Evolutionary conservation across 192 early-diverging fungal species (phyloP).

Genomic region (Entomortierella parvispora): DNA sequence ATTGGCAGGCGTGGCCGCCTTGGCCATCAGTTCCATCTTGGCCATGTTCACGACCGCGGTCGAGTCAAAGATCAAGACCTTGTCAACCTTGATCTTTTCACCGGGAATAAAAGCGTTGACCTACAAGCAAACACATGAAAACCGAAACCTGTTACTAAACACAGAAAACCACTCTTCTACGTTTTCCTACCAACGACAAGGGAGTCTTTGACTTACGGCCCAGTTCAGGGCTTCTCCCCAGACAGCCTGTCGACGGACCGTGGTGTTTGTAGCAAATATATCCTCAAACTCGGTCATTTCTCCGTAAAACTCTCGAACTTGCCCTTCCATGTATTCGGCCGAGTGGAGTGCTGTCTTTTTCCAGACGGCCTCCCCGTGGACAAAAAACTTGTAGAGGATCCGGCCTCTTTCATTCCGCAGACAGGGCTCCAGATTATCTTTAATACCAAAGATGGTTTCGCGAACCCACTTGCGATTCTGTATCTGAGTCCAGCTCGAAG

Average conservation of each 20-base stretch:
- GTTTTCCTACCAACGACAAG: not conserved
- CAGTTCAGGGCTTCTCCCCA: conserved; percentile 46
- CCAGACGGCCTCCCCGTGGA: conserved; percentile 40
- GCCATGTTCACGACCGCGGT: conserved; percentile 34
- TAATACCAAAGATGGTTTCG: conserved; percentile 62
- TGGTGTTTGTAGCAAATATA: conserved; percentile 23
- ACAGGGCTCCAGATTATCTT: conserved; percentile 62
- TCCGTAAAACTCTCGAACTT: conserved; percentile 44
- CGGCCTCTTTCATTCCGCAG: conserved; percentile 45
- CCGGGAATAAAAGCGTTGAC: conserved; percentile 38
- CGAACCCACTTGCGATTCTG: conserved; percentile 59
- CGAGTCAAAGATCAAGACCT: conserved; percentile 49
- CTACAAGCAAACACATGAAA: not conserved
- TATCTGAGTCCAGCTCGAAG: conserved; percentile 49
- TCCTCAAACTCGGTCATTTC: conserved; percentile 68
- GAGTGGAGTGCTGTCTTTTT: conserved; percentile 12
- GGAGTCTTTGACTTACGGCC: conserved; percentile 34
- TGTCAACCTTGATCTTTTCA: conserved; percentile 37
- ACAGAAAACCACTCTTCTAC: too few species aligned
- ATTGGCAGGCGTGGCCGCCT: not conserved
- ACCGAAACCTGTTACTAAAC: too few species aligned
- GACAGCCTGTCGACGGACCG: conserved; percentile 13
- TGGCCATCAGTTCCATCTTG: conserved; percentile 19
- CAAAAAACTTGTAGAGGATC: conserved; percentile 59
- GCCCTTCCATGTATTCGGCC: conserved; percentile 34